Percentiles rank a stretch among this genome's conserved stretches.
Evolutionary conservation across 208 protist species (phyloP).

Genomic region (Phytomonas sp.): DNA sequence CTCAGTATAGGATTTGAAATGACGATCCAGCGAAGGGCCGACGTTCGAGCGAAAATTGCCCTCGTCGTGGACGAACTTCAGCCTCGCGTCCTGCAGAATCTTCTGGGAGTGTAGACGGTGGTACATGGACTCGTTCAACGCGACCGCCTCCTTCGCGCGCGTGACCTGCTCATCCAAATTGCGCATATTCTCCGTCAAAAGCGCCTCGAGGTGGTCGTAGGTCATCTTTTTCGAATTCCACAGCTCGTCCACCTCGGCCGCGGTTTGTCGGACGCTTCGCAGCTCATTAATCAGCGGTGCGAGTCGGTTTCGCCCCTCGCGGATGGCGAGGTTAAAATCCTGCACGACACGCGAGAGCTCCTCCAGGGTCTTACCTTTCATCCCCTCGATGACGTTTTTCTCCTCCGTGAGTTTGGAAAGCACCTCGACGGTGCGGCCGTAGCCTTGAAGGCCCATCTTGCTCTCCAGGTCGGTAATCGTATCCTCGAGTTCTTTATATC

Average conservation of each 20-base stretch:
- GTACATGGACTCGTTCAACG: slow-evolving; percentile 75
- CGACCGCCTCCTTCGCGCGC: slow-evolving; percentile 57
- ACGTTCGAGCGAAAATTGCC: slow-evolving; percentile 22
- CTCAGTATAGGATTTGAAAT: slow-evolving; percentile 54
- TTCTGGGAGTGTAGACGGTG: slow-evolving; percentile 67
- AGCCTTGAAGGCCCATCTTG: slow-evolving; percentile 80
- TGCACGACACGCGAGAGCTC: slow-evolving; percentile 85
- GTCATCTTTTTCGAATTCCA: slow-evolving; percentile 78
- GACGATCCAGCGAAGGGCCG: slow-evolving; percentile 34
- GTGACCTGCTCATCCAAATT: slow-evolving; percentile 81
- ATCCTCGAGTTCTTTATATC: slow-evolving; percentile 59
- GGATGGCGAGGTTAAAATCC: slow-evolving; percentile 78
- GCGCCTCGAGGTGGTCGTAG: slow-evolving; percentile 79
- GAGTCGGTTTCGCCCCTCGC: slow-evolving; percentile 73
- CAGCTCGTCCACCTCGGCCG: slow-evolving; percentile 77
- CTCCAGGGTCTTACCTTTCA: slow-evolving; percentile 86
- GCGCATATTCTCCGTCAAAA: slow-evolving; percentile 80
- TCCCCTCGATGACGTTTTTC: slow-evolving; percentile 77
- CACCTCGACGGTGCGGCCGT: slow-evolving; percentile 74
- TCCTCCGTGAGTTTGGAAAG: slow-evolving; percentile 73
- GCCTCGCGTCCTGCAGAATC: slow-evolving; percentile 37
- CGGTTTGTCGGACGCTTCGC: slow-evolving; percentile 67
- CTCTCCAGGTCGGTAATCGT: slow-evolving; percentile 75
- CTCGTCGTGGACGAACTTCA: slow-evolving; percentile 52
- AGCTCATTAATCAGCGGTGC: slow-evolving; percentile 87